Conservation (phyloP, 148 eudicot species). For the Oxyria digyna region DNA sequence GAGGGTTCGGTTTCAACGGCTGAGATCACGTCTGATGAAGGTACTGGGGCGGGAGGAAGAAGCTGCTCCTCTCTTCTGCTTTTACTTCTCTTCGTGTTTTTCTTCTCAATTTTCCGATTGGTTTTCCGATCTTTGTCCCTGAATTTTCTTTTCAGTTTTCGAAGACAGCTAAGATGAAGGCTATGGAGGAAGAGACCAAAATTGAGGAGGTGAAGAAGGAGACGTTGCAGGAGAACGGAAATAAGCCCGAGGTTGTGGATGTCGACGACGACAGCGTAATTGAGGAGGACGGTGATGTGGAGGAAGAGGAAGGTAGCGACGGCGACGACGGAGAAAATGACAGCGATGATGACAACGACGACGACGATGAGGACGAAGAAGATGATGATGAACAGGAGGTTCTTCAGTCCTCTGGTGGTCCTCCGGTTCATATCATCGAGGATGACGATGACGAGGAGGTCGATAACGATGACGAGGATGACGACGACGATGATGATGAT, state of each 20-base stretch:
- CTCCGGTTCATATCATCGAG: constrained; percentile 26
- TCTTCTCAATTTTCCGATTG: constrained; percentile 8
- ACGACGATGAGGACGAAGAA: constrained; percentile 26
- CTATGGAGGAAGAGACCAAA: constrained; percentile 25
- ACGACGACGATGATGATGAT: constrained; percentile 33
- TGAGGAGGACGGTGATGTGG: background rate
- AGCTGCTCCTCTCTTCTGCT: constrained; percentile 13
- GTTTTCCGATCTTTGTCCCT: background rate
- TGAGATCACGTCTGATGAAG: constrained; percentile 22
- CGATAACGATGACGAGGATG: constrained; percentile 36
- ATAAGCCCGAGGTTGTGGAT: constrained; percentile 18
- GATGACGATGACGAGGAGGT: constrained; percentile 41
- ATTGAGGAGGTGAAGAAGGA: constrained; percentile 13
- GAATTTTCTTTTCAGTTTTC: constrained; percentile 1
- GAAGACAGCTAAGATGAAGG: constrained; percentile 14
- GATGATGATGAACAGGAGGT: constrained; percentile 30
- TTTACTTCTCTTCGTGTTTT: constrained; percentile 18
- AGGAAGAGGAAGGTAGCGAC: constrained; percentile 10
- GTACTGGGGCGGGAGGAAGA: constrained; percentile 23
- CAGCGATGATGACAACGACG: constrained; percentile 18
- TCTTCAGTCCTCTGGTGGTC: constrained; percentile 26
- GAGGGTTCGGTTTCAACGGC: constrained; percentile 23
- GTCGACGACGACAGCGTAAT: constrained; percentile 7
- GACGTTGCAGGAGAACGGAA: background rate
- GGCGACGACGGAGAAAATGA: constrained; percentile 20